phyloP scores from a whole-genome alignment of 73 alveolate species.

The Blepharisma stoltei region DNA sequence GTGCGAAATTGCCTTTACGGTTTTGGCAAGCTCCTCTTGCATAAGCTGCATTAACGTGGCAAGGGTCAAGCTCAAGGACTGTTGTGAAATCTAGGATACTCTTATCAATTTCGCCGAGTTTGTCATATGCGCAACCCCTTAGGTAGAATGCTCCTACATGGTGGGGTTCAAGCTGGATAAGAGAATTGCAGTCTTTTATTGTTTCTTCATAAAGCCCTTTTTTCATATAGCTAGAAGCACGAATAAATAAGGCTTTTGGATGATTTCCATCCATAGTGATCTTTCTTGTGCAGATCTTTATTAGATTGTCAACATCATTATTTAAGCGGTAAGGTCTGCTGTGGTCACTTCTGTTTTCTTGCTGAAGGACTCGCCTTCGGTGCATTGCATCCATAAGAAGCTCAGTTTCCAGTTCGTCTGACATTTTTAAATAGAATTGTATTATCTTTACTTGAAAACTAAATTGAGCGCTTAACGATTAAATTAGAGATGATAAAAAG shows the following conservation, averaged over 20 bases:
- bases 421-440: not conserved
- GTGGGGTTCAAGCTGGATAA: conserved; percentile 57
- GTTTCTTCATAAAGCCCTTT: conserved; percentile 61
- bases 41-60: conserved; percentile 92
- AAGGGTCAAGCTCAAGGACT: conserved; percentile 84
- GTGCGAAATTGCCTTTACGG: conserved; percentile 87
- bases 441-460: no score
- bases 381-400: not conserved
- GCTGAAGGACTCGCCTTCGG: not conserved
- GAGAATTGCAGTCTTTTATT: conserved; percentile 66
- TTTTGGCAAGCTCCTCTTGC: conserved; percentile 94
- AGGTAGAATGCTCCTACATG: conserved; percentile 80
- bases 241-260: conserved; percentile 61
- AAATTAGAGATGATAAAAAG: no score
- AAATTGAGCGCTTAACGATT: no score
- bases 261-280: conserved; percentile 60
- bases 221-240: conserved; percentile 62
- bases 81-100: conserved; percentile 82
- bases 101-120: conserved; percentile 73
- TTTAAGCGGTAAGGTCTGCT: not conserved
- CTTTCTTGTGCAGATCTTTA: conserved; percentile 67
- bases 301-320: conserved; percentile 63
- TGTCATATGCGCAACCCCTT: conserved; percentile 78
- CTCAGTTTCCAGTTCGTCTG: conserved; percentile 27
- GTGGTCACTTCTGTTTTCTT: no score